phyloP scores from a whole-genome alignment of 2,329 filamentous ascomycete species.

The Hymenoscyphus infarciens region DNA sequence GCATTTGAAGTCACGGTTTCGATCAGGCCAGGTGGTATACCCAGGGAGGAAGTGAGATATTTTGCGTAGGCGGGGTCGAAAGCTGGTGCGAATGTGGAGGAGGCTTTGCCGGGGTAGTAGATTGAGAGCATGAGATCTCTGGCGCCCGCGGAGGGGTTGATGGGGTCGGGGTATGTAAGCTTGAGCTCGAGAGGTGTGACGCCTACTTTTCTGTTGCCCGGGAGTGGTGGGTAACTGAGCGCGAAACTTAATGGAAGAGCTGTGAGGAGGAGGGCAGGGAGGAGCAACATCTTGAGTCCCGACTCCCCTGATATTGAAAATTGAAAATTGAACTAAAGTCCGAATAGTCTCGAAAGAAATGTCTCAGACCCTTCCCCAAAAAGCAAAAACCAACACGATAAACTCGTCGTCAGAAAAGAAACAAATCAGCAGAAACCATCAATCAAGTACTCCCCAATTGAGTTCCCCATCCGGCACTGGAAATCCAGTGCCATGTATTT shows the following conservation, averaged over 20 bases:
- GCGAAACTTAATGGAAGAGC: neutral
- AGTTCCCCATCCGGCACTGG: neutral
- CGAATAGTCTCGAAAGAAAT: neutral
- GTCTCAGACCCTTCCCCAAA: neutral
- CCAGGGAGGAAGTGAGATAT: conserved; percentile 20
- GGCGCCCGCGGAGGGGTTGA: conserved; percentile 18
- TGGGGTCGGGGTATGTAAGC: conserved; percentile 27
- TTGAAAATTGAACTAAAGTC: neutral
- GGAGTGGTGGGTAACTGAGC: conserved; percentile 19
- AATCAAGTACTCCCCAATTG: neutral
- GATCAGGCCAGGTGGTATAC: conserved; percentile 31
- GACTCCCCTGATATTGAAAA: neutral
- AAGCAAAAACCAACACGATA: neutral
- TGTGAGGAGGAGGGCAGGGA: neutral
- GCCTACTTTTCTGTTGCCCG: conserved; percentile 19
- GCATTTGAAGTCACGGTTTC: conserved; percentile 25
- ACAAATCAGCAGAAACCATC: neutral
- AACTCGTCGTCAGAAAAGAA: too few relatives aligned
- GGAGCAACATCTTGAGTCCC: neutral
- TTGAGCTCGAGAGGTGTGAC: conserved; percentile 23
- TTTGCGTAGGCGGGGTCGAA: conserved; percentile 31
- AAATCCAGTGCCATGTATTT: neutral
- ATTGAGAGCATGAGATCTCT: conserved; percentile 32
- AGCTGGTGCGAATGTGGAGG: conserved; percentile 22
- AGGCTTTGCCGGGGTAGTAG: conserved; percentile 27